These are phyloP conservation scores for Penicillium dipodomyicola DNA, from an alignment of 495 filamentous ascomycete species.

Conservation along the genomic window DNA sequence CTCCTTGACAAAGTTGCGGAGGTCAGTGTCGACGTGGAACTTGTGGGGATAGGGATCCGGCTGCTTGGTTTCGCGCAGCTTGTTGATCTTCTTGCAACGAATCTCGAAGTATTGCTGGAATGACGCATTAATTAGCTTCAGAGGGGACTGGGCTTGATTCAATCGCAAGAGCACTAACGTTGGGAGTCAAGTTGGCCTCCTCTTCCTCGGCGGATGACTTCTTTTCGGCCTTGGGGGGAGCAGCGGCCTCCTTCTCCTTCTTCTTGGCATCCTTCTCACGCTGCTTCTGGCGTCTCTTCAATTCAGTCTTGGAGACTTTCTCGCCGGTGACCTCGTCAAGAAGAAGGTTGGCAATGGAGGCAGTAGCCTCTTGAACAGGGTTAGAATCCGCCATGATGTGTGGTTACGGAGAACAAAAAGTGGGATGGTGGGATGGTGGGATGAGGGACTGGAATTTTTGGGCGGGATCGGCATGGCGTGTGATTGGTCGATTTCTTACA, in stretches of 20 bases:
- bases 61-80: slow-evolving; percentile 73
- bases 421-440: slow-evolving; percentile 31
- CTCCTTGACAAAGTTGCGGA: slow-evolving; percentile 71
- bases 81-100: slow-evolving; percentile 78
- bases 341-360: slow-evolving; percentile 69
- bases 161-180: slow-evolving; percentile 52
- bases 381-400: slow-evolving; percentile 47
- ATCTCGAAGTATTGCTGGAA: slow-evolving; percentile 96
- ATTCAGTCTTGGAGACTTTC: slow-evolving; percentile 79
- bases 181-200: slow-evolving; percentile 83
- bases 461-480: slow-evolving; percentile 31
- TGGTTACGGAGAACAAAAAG: slow-evolving; percentile 21
- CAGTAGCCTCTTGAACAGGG: slow-evolving; percentile 55
- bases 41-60: slow-evolving; percentile 97
- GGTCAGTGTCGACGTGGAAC: slow-evolving; percentile 80
- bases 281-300: slow-evolving; percentile 95
- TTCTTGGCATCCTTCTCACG: slow-evolving; percentile 83
- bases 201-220: slow-evolving; percentile 65
- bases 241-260: slow-evolving; percentile 77
- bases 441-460: slow-evolving; percentile 39
- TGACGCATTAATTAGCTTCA: slow-evolving; percentile 16
- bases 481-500: slow-evolving; percentile 31
- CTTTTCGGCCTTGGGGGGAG: slow-evolving; percentile 65
- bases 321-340: slow-evolving; percentile 85
- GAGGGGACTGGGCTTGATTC: background rate